Percentiles rank a stretch among this genome's conserved stretches.
phyloP scores from a whole-genome alignment of 257 asterid genomes.

The Perilla frutescens region DNA sequence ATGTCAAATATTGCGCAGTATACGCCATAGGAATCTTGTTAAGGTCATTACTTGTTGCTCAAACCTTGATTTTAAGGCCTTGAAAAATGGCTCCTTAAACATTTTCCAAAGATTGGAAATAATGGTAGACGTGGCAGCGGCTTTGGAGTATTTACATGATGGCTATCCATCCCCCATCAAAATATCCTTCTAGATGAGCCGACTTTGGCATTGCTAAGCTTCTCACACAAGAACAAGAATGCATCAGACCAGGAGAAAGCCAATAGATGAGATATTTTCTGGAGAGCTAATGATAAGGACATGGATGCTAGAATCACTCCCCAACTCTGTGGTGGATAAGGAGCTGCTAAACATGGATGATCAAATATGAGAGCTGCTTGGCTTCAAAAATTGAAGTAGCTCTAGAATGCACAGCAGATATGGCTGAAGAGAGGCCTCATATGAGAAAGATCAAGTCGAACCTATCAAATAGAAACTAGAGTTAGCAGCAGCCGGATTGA shows the following conservation, averaged over 20 bases:
- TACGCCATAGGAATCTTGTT: too few species aligned
- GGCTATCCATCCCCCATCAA: neutral
- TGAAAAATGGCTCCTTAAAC: too few species aligned
- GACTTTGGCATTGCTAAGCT: conserved; percentile 31
- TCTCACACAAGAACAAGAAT: conserved; percentile 15
- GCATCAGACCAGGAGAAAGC: conserved; percentile 26
- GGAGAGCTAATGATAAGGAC: conserved; percentile 29
- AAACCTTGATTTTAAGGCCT: too few species aligned
- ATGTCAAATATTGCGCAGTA: neutral
- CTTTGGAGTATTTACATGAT: conserved; percentile 20
- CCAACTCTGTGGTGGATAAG: neutral
- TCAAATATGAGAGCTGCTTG: neutral
- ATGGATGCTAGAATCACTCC: conserved; percentile 28
- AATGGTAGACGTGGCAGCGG: conserved; percentile 25
- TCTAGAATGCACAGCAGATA: neutral
- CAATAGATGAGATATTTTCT: conserved; percentile 24
- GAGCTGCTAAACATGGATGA: neutral
- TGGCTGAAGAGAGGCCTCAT: conserved; percentile 1
- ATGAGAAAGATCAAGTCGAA: neutral
- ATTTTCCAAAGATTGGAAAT: conserved; percentile 13
- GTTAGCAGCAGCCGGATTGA: too few species aligned
- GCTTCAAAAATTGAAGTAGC: neutral
- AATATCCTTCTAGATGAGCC: conserved; percentile 29
- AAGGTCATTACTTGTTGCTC: too few species aligned
- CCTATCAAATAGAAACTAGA: neutral